Evolutionary conservation across 257 asterid species (phyloP).

Genomic region (Nicotiana undulata): DNA sequence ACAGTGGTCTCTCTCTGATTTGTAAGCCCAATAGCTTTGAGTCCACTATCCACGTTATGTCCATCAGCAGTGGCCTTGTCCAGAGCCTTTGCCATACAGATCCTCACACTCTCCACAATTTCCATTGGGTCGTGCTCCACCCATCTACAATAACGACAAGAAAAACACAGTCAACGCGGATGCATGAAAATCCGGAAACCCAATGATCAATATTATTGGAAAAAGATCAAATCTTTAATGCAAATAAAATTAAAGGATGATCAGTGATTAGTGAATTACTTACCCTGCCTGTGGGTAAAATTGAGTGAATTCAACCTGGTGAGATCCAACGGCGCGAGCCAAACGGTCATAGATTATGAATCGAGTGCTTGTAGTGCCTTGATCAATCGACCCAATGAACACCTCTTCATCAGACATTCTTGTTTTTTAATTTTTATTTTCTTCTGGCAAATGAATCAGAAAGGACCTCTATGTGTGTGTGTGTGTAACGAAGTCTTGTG

Average conservation of each 20-base stretch:
- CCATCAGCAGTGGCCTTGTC: conserved; percentile 94
- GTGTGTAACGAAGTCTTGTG: not conserved
- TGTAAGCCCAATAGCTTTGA: conserved; percentile 90
- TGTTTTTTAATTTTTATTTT: not conserved
- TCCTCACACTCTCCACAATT: conserved; percentile 74
- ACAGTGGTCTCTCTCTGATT: conserved; percentile 98
- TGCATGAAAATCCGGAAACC: not conserved
- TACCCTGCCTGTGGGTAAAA: conserved; percentile 91
- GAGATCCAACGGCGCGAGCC: conserved; percentile 66
- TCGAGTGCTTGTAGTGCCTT: conserved; percentile 93
- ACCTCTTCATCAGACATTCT: conserved; percentile 36
- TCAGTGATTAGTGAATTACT: not conserved
- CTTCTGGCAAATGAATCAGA: not conserved
- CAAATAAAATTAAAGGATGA: not conserved
- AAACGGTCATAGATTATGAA: conserved; percentile 76
- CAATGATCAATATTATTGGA: not conserved
- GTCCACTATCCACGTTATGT: conserved; percentile 58
- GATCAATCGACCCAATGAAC: conserved; percentile 83
- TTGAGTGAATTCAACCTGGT: conserved; percentile 87
- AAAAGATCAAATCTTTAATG: not conserved
- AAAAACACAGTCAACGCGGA: not conserved
- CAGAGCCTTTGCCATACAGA: conserved; percentile 71
- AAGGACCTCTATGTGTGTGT: not conserved
- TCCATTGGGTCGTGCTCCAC: conserved; percentile 98
- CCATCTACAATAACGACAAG: conserved; percentile 39